Base-by-base conservation (phyloP, 306 rosid species). In the Glycine latifolia region DNA sequence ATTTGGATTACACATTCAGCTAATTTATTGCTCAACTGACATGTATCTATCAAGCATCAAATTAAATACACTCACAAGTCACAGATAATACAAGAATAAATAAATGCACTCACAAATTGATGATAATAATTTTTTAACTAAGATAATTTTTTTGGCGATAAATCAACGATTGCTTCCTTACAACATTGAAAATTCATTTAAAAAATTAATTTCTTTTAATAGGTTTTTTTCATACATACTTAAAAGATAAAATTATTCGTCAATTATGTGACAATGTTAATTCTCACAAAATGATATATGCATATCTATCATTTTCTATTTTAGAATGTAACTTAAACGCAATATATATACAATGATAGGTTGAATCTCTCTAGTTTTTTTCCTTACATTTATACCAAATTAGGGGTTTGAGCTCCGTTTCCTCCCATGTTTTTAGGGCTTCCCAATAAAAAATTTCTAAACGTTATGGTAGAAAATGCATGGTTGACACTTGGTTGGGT, bases 21-120 rank as follows among this genome's bases (percentile, higher is more conserved):
- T n/a, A 31, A 55, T 80, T 73, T 80, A 72, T 72, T 80, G 72
- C 54, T 14, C 71, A 33, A 46, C 26, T 70, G 62, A 71, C 71
- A 7, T 14, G 80, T 73, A 81, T 44, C 59, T 63, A 62, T 81
- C 78, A 60, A 62, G 1, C 68, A 48, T 71, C 63, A 33, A 62
- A 62, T 33, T 26, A 26, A 26, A 39, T 10, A 35, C 10, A 12
- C 17, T 1, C 65, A 59, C 13, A 20, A 10, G 12, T 17, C 60
- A 54, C 13, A 20, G 0, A 8, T 20, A 59, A 52, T 55, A 7
- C 61, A 10, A 14, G 7, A 61, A 26, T 26, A 61, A 20, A 61
- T 26, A 10, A 56, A 44, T 46, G 3, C 67, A 41, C 44, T 50
- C 66, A 20, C 33, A 13, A 54, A 26, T 1, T 1, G 31, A 26